Base-by-base conservation (phyloP, 768 basidiomycete genomes). In the Kockovaella imperatae region DNA sequence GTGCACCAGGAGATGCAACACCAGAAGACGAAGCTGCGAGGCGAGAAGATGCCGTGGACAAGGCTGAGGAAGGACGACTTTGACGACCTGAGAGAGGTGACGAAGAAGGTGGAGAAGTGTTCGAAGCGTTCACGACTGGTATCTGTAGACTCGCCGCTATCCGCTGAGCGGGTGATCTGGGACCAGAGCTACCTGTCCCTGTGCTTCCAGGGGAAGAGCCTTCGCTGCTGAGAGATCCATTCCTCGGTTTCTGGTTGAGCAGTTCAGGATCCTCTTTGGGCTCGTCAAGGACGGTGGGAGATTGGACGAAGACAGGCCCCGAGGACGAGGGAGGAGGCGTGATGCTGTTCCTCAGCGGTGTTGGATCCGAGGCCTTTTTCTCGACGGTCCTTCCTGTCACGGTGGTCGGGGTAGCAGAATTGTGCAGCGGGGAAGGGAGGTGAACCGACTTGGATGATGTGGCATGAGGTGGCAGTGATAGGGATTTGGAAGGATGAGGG, bases 341-440 rank as follows among this genome's bases (percentile, higher is more conserved):
- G 14, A 49, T 45, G 17, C 55, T 52, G 24, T 62, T 54, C 17
- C 59, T 52, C 1, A 64, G 45, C 3, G 62, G 62, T 11, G 62
- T 64, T 5, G 62, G 59, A 34, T 64, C 62, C 14, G 62, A 58
- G 11, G 34, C 36, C 23, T 55, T 60, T 43, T 60, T 64, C 11
- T 42, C 25, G 36, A 45, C 7, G 35, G 36, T 8, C 35, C 31
- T 15, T 6, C n/a, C 20, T 35, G 38, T n/a, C 18, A 8, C 3
- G 36, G 15, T 26, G 23, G 46, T 11, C 21, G 46, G 21, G 26
- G 41, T 6, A 35, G 31, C 40, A 15, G 52, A 24, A 15, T 40
- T 53, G 20, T 20, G 47, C 36, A 17, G 31, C 35, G 18, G 31
- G 31, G 10, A 47, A 15, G 10, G 17, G 32, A 40, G 49, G 32